Conservation (phyloP, 2,329 filamentous ascomycete species). For the Aspergillus unguis region DNA sequence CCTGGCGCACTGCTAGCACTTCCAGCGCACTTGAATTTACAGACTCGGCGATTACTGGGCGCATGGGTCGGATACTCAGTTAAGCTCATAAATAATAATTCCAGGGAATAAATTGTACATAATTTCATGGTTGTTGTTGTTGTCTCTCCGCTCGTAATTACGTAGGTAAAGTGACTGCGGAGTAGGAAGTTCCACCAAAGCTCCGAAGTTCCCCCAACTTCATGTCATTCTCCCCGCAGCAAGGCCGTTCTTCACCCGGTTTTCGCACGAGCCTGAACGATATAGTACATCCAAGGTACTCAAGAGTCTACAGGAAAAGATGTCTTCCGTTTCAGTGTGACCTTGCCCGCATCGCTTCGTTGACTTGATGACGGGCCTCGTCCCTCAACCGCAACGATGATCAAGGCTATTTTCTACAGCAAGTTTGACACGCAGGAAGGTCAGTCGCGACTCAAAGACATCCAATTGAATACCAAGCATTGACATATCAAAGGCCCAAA, state of each 20-base stretch:
- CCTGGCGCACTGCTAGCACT: slow-evolving; percentile 11
- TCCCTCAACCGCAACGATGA: slow-evolving; percentile 43
- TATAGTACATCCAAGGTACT: not conserved
- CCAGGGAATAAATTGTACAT: too few species aligned
- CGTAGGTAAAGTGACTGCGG: too few species aligned
- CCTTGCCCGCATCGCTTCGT: not conserved
- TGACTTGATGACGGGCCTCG: not conserved
- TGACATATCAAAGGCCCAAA: slow-evolving; percentile 53
- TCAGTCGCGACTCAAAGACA: slow-evolving; percentile 16
- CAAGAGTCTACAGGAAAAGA: not conserved
- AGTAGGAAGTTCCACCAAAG: not conserved
- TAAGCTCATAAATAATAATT: not conserved
- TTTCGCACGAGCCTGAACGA: too few species aligned
- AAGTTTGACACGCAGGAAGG: slow-evolving; percentile 61
- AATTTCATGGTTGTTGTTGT: too few species aligned
- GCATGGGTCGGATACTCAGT: not conserved
- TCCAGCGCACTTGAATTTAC: slow-evolving; percentile 1
- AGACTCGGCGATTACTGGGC: not conserved
- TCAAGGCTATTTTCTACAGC: slow-evolving; percentile 65
- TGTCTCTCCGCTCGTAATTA: too few species aligned
- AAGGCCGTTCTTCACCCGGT: not conserved
- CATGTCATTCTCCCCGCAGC: not conserved
- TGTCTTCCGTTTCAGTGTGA: not conserved
- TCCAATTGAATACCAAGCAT: not conserved
- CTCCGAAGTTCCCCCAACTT: not conserved